These are phyloP conservation scores for Niebla homalea DNA, from an alignment of 495 filamentous ascomycete species.

Conservation along the genomic window DNA sequence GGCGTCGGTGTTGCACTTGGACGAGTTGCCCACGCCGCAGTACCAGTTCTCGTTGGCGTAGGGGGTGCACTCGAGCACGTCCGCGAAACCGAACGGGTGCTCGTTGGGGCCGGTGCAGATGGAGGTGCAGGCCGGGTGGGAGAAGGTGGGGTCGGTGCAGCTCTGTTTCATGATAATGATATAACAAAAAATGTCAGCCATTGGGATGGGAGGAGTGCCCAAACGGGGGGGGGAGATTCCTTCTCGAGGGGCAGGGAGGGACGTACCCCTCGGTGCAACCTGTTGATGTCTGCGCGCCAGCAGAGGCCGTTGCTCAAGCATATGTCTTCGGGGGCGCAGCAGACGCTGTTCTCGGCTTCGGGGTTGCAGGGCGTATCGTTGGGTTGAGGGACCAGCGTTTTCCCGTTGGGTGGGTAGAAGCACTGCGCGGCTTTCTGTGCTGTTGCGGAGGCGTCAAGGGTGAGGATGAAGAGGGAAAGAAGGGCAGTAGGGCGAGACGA, in stretches of 20 bases:
- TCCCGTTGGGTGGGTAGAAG: background rate
- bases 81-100: background rate
- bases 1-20: background rate
- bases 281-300: background rate
- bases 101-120: background rate
- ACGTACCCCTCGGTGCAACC: background rate
- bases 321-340: background rate
- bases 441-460: background rate
- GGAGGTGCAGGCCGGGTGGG: background rate
- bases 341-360: background rate
- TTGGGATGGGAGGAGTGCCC: no score
- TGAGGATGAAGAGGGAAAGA: background rate
- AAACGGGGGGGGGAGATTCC: no score
- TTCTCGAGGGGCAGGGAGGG: no score
- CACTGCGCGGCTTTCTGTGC: background rate
- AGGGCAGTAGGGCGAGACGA: background rate
- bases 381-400: background rate
- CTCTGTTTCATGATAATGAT: background rate
- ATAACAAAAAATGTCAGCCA: background rate
- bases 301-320: background rate
- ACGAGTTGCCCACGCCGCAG: conserved; percentile 1
- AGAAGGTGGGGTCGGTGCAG: background rate
- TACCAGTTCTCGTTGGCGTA: background rate
- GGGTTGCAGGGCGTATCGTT: background rate
- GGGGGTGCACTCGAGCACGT: background rate